Percentiles rank a stretch among this genome's conserved stretches.
Conservation (phyloP, 129 eudicot species). For the Chrysanthemum makinoi region DNA sequence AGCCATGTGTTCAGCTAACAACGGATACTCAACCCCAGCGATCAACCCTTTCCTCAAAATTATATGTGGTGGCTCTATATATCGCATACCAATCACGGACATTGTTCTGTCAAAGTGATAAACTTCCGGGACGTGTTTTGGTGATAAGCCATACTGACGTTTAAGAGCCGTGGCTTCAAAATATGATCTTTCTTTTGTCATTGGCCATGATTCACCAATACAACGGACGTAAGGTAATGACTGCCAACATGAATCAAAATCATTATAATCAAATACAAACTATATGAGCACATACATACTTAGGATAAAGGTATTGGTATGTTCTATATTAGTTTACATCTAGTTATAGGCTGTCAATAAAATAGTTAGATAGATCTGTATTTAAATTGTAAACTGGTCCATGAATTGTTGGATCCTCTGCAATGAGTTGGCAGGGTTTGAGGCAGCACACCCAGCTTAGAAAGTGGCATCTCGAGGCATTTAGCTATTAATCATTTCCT, state of each 20-base stretch:
- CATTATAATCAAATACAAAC: neutral
- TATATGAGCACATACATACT: slow-evolving; percentile 1
- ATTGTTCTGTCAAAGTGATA: slow-evolving; percentile 84
- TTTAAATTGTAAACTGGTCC: too few species aligned
- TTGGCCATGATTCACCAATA: slow-evolving; percentile 99
- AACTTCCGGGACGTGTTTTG: slow-evolving; percentile 86
- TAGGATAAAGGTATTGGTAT: too few species aligned
- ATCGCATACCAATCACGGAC: slow-evolving; percentile 93
- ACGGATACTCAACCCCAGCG: slow-evolving; percentile 83
- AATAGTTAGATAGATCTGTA: neutral
- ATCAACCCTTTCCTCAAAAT: slow-evolving; percentile 85
- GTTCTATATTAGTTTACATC: too few species aligned
- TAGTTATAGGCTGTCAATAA: too few species aligned
- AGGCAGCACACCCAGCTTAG: too few species aligned
- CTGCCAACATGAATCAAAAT: slow-evolving; percentile 37
- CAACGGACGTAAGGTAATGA: slow-evolving; percentile 91
- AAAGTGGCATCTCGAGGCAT: too few species aligned
- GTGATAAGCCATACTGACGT: slow-evolving; percentile 74
- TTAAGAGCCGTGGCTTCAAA: slow-evolving; percentile 72
- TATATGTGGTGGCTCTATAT: slow-evolving; percentile 90
- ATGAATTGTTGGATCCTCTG: too few species aligned
- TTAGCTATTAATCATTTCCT: too few species aligned
- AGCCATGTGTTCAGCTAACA: slow-evolving; percentile 81
- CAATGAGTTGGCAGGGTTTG: too few species aligned
- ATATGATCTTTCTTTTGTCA: slow-evolving; percentile 94